Evolutionary conservation across 2,329 filamentous ascomycete species (phyloP).

Genomic region (Pseudocercospora eumusae): DNA sequence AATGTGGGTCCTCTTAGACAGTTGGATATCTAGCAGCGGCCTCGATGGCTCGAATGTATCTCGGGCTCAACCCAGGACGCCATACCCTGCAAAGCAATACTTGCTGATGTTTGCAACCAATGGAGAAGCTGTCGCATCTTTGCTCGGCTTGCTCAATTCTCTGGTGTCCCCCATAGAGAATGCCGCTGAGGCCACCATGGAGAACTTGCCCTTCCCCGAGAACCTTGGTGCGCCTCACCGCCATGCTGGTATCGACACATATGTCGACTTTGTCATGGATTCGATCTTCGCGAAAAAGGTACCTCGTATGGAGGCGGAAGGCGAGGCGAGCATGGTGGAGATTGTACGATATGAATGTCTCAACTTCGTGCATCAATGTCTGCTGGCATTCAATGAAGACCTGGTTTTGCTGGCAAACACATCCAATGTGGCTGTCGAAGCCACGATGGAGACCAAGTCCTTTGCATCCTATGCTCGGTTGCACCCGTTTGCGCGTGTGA

Average conservation of each 20-base stretch:
- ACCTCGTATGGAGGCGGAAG: slow-evolving; percentile 61
- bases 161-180: slow-evolving; percentile 68
- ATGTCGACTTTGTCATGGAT: slow-evolving; percentile 86
- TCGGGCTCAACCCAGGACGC: slow-evolving; percentile 22
- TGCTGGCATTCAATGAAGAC: slow-evolving; percentile 91
- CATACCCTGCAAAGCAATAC: slow-evolving; percentile 36
- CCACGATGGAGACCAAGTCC: slow-evolving; percentile 71
- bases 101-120: slow-evolving; percentile 35
- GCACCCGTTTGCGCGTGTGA: slow-evolving; percentile 89
- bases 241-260: slow-evolving; percentile 84
- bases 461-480: slow-evolving; percentile 78
- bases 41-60: slow-evolving; percentile 25
- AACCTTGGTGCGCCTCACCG: slow-evolving; percentile 75
- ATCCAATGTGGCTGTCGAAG: slow-evolving; percentile 73
- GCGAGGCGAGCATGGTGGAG: slow-evolving; percentile 58
- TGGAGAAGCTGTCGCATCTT: slow-evolving; percentile 62
- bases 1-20: slow-evolving; percentile 80
- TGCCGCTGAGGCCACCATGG: slow-evolving; percentile 61
- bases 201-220: slow-evolving; percentile 83
- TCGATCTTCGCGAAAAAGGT: slow-evolving; percentile 60
- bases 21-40: slow-evolving; percentile 67
- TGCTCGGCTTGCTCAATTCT: slow-evolving; percentile 73
- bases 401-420: slow-evolving; percentile 82
- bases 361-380: slow-evolving; percentile 75
- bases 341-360: slow-evolving; percentile 78